Base-by-base conservation (phyloP, 2,329 filamentous ascomycete genomes). In the Venturia oleaginea region DNA sequence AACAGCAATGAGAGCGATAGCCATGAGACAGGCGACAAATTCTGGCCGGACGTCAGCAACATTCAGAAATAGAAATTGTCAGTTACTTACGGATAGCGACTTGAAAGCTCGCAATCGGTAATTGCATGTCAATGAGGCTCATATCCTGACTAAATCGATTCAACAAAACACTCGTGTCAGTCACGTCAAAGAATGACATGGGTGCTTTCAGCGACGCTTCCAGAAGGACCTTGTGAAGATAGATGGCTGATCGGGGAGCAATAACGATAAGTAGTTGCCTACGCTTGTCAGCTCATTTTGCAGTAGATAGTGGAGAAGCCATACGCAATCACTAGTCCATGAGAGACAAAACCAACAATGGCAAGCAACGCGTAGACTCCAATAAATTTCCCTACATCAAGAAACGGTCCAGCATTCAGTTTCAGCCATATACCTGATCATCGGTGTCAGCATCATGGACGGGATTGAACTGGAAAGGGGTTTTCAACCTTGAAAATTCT, bases 141-240 rank as follows among this genome's bases (percentile, higher is more conserved):
- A 65, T 65, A 62, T 65, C 64, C 65, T 65, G 64, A 15, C 42
- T 63, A 42, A 65, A 65, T 2, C 64, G 62, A 37, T 65, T 64
- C 24, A 63, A 43, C 24, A 63, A 43, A 17, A 63, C 24, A 15
- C 42, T 51, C 17, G 61, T 54, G 42, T 63, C 61, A 19, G 46
- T 55, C 43, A 19, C 24, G 48, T 63, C 43, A 43, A 54, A 63
- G 42, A 54, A 63, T 30, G 61, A 55, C 42, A 63, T 63, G 42
- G 61, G 61, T 8, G 61, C 61, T 37, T 30, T 55, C 10, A 63
- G 11, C 19, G 61, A 17, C 32, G 61, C n/a, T 15, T 55, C 7
- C 11, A 63, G 13, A 32, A 63, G 61, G 13, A 63, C n/a, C 24
- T 55, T 27, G 27, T 63, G 61, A 11, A 63, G 61, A 24, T 63